Conservation (phyloP, 2,329 filamentous ascomycete genomes). For the Neofusicoccum umdonicola region DNA sequence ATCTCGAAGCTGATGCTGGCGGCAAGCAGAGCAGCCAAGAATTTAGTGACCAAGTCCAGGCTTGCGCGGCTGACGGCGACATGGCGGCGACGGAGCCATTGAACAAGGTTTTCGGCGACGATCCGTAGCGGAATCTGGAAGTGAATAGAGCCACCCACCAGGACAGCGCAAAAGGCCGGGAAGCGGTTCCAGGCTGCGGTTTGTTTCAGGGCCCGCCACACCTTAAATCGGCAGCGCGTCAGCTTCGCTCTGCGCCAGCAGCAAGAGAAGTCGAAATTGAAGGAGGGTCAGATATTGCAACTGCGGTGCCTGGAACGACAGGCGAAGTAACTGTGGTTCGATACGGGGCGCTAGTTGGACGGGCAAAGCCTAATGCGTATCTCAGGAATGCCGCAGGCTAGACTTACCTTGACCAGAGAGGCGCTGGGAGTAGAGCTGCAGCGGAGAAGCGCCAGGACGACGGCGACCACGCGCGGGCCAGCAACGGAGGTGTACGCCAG, state of each 20-base stretch:
- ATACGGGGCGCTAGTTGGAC: neutral
- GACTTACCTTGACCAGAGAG: constrained; percentile 16
- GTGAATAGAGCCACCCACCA: constrained; percentile 53
- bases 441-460: constrained; percentile 18
- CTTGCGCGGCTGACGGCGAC: neutral
- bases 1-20: constrained; percentile 51
- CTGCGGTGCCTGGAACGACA: neutral
- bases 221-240: constrained; percentile 30
- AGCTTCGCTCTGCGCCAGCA: constrained; percentile 13
- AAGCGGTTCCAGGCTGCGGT: constrained; percentile 48
- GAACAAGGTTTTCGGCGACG: neutral
- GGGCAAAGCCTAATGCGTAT: neutral
- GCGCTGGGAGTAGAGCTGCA: neutral
- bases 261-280: neutral
- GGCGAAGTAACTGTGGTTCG: constrained; percentile 1
- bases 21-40: constrained; percentile 47
- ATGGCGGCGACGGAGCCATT: neutral
- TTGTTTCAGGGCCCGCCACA: constrained; percentile 37
- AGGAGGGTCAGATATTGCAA: neutral
- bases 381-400: neutral
- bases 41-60: constrained; percentile 20
- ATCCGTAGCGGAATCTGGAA: constrained; percentile 35
- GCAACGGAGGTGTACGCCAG: constrained; percentile 43
- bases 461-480: constrained; percentile 44
- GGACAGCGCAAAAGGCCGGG: constrained; percentile 51